Base-by-base conservation (phyloP, 495 filamentous ascomycete genomes). In the Saxophila tyrrhenica region DNA sequence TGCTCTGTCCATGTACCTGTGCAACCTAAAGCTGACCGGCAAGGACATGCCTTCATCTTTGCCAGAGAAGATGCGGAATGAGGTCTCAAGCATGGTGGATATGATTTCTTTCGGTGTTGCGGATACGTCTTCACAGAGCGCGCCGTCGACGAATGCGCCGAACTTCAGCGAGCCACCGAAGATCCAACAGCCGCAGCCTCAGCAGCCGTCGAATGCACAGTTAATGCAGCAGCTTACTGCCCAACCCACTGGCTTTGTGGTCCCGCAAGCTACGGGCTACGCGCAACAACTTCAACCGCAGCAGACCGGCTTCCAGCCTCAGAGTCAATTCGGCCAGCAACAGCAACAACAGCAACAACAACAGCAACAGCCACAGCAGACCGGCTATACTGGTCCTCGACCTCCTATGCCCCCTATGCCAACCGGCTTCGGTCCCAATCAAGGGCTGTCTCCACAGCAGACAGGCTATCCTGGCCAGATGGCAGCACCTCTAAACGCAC, bases 51-150 rank as follows among this genome's bases (percentile, higher is more conserved):
- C 94, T 1, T 60, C 73, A 0, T 65, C 65, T 13, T 72, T 99
- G 2, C 91, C 94, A 0, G 90, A 96, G 39, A 84, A 78, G 39
- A 81, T 97, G 46, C 84, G 78, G 69, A 99, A 97, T 65, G 94
- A 99, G 69, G 94, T 99, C 25, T 96, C 91, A 10, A 94, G 94
- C 64, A 97, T 99, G 92, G 94, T 99, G 32, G 94, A 99, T 65
- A 97, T 97, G 42, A 99, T 99, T 59, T 95, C 91, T 19, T 97
- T 97, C 67, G 87, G 86, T 54, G 80, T 96, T 19, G 80, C 81
- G 0, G 94, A 90, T 16, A 75, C 70, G 17, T 78, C 83, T 56
- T 22, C 22, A 17, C 69, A 71, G 13, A 63, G 73, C 32, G 64
- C 73, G 17, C 64, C 70, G 7, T 70, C 70, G 53, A 83, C 75